A percentile compares a stretch with the other conserved stretches of the same genome.
Conservation (phyloP, 2,329 filamentous ascomycete genomes). For the Paracamarosporium sp. region DNA sequence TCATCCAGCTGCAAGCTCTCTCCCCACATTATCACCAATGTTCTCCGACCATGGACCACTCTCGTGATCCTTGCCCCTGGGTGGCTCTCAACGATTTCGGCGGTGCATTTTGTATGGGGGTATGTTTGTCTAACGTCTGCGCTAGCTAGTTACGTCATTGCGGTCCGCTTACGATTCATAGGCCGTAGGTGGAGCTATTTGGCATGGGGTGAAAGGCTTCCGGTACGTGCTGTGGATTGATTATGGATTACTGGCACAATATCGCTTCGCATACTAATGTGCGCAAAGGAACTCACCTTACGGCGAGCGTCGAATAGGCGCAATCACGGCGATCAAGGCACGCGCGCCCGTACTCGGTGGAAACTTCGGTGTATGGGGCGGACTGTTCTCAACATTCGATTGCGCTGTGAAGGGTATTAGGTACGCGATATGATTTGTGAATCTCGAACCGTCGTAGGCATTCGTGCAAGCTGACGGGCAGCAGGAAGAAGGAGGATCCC, state of each 20-base stretch:
- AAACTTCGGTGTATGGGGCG: slow-evolving; percentile 97
- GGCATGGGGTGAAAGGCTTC: slow-evolving; percentile 89
- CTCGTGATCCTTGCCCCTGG: slow-evolving; percentile 92
- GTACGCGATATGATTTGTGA: not conserved
- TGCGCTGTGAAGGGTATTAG: slow-evolving; percentile 84
- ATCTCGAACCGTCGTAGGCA: too few species aligned
- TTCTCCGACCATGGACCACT: slow-evolving; percentile 76
- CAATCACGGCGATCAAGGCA: slow-evolving; percentile 94
- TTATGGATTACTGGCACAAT: not conserved
- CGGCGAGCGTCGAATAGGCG: slow-evolving; percentile 89
- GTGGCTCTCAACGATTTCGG: slow-evolving; percentile 96
- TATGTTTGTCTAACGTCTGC: slow-evolving; percentile 57
- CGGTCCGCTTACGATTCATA: slow-evolving; percentile 15
- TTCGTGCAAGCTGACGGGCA: not conserved
- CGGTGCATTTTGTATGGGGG: slow-evolving; percentile 93
- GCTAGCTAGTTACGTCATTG: slow-evolving; percentile 16
- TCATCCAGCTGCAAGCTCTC: slow-evolving; percentile 10
- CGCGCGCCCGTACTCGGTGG: slow-evolving; percentile 92
- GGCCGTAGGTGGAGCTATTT: slow-evolving; percentile 63
- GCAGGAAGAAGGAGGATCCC: slow-evolving; percentile 86
- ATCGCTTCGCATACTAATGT: not conserved
- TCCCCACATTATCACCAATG: slow-evolving; percentile 8
- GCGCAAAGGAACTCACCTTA: slow-evolving; percentile 57
- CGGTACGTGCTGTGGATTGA: slow-evolving; percentile 11
- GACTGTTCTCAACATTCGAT: slow-evolving; percentile 91